Evolutionary conservation across 768 basidiomycete species (phyloP).

Genomic region (Amanita subjunquillea): DNA sequence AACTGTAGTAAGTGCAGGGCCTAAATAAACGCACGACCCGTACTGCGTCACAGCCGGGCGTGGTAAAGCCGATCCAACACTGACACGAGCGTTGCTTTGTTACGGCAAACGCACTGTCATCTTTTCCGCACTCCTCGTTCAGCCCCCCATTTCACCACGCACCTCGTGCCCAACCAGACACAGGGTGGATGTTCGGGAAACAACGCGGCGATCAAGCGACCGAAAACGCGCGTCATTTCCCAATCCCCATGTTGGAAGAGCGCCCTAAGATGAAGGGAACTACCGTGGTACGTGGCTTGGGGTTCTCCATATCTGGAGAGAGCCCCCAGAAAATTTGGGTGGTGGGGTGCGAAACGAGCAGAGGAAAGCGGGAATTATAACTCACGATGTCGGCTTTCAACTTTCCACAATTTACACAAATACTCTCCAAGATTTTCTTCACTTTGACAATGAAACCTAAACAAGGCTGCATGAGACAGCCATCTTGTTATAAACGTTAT

Average conservation of each 20-base stretch:
- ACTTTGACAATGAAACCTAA: constrained; percentile 95
- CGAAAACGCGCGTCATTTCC: constrained; percentile 73
- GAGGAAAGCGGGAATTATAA: constrained; percentile 59
- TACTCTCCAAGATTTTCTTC: constrained; percentile 98
- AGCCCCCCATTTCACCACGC: constrained; percentile 97
- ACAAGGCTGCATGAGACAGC: not conserved
- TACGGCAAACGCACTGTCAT: constrained; percentile 24
- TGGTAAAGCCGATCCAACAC: constrained; percentile 39
- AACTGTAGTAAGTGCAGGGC: constrained; percentile 54
- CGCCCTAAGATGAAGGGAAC: constrained; percentile 70
- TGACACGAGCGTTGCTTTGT: constrained; percentile 20
- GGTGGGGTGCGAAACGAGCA: constrained; percentile 93
- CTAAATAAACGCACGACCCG: constrained; percentile 37
- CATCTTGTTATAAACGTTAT: not conserved
- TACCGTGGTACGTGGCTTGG: constrained; percentile 79
- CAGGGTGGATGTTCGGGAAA: constrained; percentile 50
- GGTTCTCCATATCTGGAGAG: constrained; percentile 92
- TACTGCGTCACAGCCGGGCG: constrained; percentile 66
- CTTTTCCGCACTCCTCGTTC: constrained; percentile 89
- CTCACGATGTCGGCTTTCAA: constrained; percentile 97
- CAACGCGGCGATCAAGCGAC: constrained; percentile 89
- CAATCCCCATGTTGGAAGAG: constrained; percentile 69
- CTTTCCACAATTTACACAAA: constrained; percentile 98
- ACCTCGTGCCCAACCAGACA: constrained; percentile 76
- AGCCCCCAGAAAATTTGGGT: constrained; percentile 98